Evolutionary conservation across 192 early-diverging fungal species (phyloP).

Genomic region (Gaertneriomyces semiglobifer): DNA sequence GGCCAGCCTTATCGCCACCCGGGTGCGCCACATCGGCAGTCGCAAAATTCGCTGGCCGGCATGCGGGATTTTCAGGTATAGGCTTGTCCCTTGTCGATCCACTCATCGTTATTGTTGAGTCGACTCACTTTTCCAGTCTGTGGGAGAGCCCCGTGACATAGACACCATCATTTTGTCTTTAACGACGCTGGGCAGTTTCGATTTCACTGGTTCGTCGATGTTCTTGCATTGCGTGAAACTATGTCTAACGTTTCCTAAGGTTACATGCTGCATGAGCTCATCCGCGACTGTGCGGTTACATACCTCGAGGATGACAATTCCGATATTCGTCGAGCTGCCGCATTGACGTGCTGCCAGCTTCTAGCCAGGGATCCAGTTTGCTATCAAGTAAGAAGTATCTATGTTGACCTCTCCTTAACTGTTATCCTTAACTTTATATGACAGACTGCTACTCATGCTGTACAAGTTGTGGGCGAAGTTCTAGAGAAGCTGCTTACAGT

Average conservation of each 20-base stretch:
- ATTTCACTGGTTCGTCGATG: slow-evolving; percentile 59
- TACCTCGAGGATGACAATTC: slow-evolving; percentile 77
- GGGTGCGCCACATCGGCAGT: slow-evolving; percentile 56
- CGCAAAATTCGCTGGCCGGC: slow-evolving; percentile 2
- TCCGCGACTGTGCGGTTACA: slow-evolving; percentile 76
- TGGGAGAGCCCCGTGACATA: slow-evolving; percentile 58
- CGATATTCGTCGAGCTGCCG: slow-evolving; percentile 79
- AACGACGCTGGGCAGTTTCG: slow-evolving; percentile 76
- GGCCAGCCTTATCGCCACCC: slow-evolving; percentile 74
- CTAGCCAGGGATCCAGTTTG: slow-evolving; percentile 79
- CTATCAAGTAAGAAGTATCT: slow-evolving; percentile 56
- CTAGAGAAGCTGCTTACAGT: slow-evolving; percentile 85
- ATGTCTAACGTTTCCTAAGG: slow-evolving; percentile 25
- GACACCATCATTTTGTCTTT: slow-evolving; percentile 79
- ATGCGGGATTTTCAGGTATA: slow-evolving; percentile 26
- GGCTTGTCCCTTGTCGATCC: neutral
- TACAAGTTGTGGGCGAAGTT: slow-evolving; percentile 80
- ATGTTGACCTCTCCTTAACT: neutral
- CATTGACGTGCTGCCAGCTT: slow-evolving; percentile 78
- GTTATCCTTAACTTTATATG: neutral
- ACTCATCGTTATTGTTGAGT: neutral
- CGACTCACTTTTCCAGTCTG: neutral
- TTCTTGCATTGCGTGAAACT: slow-evolving; percentile 12
- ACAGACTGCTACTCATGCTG: slow-evolving; percentile 59
- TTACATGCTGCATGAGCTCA: slow-evolving; percentile 82